A percentile compares a stretch with the other conserved stretches of the same genome.
phyloP scores from a whole-genome alignment of 2,329 filamentous ascomycete species.

The Sporothrix protearum region DNA sequence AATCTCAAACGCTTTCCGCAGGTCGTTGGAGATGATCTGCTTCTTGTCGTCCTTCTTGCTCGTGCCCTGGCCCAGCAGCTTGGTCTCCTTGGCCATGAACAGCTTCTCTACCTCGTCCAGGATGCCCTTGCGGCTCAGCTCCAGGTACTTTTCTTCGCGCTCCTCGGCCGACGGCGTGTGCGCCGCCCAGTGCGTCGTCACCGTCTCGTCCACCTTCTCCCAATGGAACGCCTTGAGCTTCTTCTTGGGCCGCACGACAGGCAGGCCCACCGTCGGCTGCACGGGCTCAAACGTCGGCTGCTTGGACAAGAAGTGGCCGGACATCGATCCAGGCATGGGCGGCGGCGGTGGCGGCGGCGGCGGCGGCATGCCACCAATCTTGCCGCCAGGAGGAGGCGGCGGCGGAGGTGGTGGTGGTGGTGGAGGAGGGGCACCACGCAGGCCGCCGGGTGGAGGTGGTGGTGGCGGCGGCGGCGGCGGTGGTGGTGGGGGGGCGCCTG shows the following conservation, averaged over 20 bases:
- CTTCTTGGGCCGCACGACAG: conserved; percentile 89
- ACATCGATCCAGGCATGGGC: conserved; percentile 61
- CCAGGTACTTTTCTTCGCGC: conserved; percentile 92
- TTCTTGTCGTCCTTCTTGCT: conserved; percentile 93
- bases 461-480: conserved; percentile 34
- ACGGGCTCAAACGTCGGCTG: conserved; percentile 51
- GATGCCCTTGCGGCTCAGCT: conserved; percentile 90
- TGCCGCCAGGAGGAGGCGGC: conserved; percentile 41
- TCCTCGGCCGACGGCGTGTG: conserved; percentile 82
- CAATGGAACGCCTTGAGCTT: conserved; percentile 99
- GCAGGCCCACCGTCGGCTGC: conserved; percentile 59
- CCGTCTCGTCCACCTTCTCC: conserved; percentile 94
- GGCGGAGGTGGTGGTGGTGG: conserved; percentile 36
- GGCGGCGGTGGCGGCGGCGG: conserved; percentile 41
- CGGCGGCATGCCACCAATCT: conserved; percentile 33
- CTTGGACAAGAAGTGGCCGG: conserved; percentile 72
- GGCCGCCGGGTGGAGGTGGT: conserved; percentile 36
- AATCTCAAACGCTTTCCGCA: conserved; percentile 89
- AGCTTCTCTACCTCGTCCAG: conserved; percentile 96
- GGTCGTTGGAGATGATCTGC: conserved; percentile 86
- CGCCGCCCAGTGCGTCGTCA: conserved; percentile 88
- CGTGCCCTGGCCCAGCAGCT: conserved; percentile 67
- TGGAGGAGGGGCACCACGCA: conserved; percentile 38
- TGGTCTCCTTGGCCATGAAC: conserved; percentile 96
- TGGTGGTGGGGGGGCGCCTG: conserved; percentile 43